These are phyloP conservation scores for Salix udensis DNA, from an alignment of 345 rosid genomes.

Conservation along the genomic window DNA sequence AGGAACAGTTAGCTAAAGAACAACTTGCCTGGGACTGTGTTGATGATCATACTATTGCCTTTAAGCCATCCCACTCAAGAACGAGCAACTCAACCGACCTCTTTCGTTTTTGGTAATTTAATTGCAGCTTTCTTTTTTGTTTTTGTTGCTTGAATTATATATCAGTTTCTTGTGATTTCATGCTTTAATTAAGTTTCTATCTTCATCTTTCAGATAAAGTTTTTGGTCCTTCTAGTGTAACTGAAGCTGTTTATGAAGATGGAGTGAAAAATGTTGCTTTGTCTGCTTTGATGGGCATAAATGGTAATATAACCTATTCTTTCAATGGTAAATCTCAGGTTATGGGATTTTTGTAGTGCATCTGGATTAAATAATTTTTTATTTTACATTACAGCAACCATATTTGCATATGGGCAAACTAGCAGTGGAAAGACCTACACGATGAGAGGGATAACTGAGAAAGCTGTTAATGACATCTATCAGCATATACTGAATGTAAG, in stretches of 20 bases:
- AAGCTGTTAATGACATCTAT: conserved; percentile 93
- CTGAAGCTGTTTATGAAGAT: conserved; percentile 85
- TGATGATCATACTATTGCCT: conserved; percentile 76
- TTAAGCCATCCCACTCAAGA: conserved; percentile 72
- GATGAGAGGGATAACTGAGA: conserved; percentile 98
- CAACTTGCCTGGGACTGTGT: conserved; percentile 93
- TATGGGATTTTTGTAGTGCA: neutral
- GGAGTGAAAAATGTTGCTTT: conserved; percentile 97
- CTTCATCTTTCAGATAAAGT: conserved; percentile 69
- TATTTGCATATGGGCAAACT: conserved; percentile 98
- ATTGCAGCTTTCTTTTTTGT: neutral
- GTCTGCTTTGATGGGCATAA: conserved; percentile 93
- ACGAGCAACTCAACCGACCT: conserved; percentile 64
- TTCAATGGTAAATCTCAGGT: neutral
- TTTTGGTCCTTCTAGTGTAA: conserved; percentile 68
- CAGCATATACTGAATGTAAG: conserved; percentile 77
- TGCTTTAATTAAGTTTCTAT: neutral
- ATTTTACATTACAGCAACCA: conserved; percentile 60
- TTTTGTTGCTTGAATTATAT: neutral
- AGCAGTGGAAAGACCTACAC: conserved; percentile 98
- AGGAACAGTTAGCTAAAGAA: conserved; percentile 80
- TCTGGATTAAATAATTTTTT: neutral
- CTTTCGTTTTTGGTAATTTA: conserved; percentile 77
- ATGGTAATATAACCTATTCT: conserved; percentile 48
- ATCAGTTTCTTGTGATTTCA: neutral